A percentile compares a stretch with the other conserved stretches of the same genome.
Conservation (phyloP, 2,329 filamentous ascomycete species). For the Thelonectria discophora region DNA sequence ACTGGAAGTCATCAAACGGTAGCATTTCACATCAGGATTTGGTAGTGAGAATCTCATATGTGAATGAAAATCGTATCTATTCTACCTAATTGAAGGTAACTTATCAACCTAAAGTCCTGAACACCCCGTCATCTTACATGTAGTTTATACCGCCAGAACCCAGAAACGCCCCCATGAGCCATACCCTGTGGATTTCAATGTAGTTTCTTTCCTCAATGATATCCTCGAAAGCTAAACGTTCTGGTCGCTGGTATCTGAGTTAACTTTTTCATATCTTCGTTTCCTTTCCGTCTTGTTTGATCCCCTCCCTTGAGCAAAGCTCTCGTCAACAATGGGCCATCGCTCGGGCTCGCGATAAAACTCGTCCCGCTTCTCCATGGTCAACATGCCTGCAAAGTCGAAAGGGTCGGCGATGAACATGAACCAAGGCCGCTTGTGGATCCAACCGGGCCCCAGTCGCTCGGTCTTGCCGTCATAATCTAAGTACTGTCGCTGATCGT, state of each 20-base stretch:
- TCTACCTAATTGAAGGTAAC: too few relatives aligned
- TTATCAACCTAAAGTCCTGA: too few relatives aligned
- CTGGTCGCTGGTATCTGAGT: not conserved
- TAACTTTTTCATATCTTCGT: not conserved
- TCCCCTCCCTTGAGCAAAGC: constrained; percentile 38
- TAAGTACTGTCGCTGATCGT: constrained; percentile 50
- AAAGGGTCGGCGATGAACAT: constrained; percentile 35
- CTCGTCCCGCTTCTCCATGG: constrained; percentile 36
- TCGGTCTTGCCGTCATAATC: constrained; percentile 51
- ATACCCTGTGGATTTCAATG: too few relatives aligned
- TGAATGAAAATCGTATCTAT: too few relatives aligned
- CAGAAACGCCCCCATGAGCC: too few relatives aligned
- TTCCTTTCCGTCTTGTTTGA: constrained; percentile 17
- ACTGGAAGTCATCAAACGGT: too few relatives aligned
- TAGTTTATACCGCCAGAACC: too few relatives aligned
- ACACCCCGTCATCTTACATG: too few relatives aligned
- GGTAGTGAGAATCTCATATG: too few relatives aligned
- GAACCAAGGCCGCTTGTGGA: constrained; percentile 35
- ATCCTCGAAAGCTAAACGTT: too few relatives aligned
- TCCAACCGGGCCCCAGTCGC: constrained; percentile 40
- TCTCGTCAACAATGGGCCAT: constrained; percentile 33
- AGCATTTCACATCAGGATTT: too few relatives aligned
- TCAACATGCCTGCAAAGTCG: constrained; percentile 37
- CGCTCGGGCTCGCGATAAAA: constrained; percentile 34
- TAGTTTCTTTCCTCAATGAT: too few relatives aligned